Evolutionary conservation across 495 filamentous ascomycete genomes (phyloP), one percentile per base, ranked within the genome.

Genomic region (Aspergillus egyptiacus): DNA sequence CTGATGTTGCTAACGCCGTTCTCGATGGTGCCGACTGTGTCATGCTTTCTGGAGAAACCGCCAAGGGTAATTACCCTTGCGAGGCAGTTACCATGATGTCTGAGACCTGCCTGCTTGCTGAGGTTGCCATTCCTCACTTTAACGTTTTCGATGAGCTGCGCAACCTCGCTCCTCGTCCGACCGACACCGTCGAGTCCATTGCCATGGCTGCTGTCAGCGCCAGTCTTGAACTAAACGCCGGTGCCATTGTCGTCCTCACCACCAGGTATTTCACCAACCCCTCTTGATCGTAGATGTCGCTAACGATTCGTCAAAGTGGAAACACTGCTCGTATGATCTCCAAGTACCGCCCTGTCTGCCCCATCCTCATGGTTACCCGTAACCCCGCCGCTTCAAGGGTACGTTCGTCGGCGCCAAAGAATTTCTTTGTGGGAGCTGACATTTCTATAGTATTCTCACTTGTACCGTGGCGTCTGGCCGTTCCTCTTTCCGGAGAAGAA

Each of bases 41-140:
- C 70, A 98, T 98, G 93, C 79, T 98, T 74, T 96, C 91, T 39
- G 93, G 93, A 51, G 93, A 98, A 78, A 98, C 93, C 24, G 94
- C 93, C 66, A 98, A 98, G 80, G 93, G 93, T 62, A 83, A 77
- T 68, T 98, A 98, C 72, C 93, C 93, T 33, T 75, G 77, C 45
- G 89, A 96, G 74, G 86, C 93, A 40, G 91, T 98, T 42, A 82
- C 77, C 27, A 94, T 96, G 84, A 98, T 98, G 93, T 85, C 87
- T 77, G 87, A 96, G 74, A 90, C 94, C 37, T 96, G 93, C 69
- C 72, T 96, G 65, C 79, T 95, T 64, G 94, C 93, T 47, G 93
- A 98, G 77, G 87, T 93, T 61, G 86, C 90, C 57, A 94, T 96
- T 62, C 88, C 91, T 46, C 96, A 98, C 70, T 88, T 95, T 62